These are phyloP conservation scores for Aspergillus hortae DNA, from an alignment of 2,329 filamentous ascomycete genomes.

Conservation along the genomic window DNA sequence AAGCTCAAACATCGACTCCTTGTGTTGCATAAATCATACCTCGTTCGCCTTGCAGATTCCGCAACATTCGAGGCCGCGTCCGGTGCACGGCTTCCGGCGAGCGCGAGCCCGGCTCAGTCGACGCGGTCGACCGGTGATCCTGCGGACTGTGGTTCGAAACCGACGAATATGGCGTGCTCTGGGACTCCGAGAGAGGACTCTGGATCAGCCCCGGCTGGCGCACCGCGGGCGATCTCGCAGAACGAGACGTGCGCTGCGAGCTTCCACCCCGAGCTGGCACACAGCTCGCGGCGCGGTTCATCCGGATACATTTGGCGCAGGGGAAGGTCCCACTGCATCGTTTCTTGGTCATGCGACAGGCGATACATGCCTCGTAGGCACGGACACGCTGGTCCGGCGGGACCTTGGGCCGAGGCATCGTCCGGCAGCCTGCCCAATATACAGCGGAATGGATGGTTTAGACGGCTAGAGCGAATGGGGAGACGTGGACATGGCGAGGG, in stretches of 20 bases:
- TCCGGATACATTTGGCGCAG: slow-evolving; percentile 46
- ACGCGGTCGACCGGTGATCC: background rate
- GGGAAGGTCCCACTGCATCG: slow-evolving; percentile 49
- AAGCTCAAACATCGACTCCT: background rate
- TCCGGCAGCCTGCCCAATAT: background rate
- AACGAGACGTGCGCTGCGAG: background rate
- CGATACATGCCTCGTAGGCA: slow-evolving; percentile 47
- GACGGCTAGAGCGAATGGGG: no score
- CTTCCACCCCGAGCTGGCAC: slow-evolving; percentile 16
- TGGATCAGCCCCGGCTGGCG: background rate
- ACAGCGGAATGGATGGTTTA: no score
- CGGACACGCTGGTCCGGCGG: slow-evolving; percentile 48
- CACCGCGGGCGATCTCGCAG: background rate
- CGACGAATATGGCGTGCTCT: slow-evolving; percentile 4
- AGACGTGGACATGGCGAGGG: no score
- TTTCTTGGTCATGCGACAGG: slow-evolving; percentile 51
- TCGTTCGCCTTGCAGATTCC: slow-evolving; percentile 52
- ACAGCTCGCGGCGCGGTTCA: slow-evolving; percentile 40
- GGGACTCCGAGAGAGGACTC: background rate
- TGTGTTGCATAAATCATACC: slow-evolving; percentile 26
- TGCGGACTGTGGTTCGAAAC: slow-evolving; percentile 15
- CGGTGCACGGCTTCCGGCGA: slow-evolving; percentile 29
- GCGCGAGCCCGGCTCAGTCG: slow-evolving; percentile 13
- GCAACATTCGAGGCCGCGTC: slow-evolving; percentile 43
- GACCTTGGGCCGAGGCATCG: slow-evolving; percentile 53